Evolutionary conservation across 805 yeast species (phyloP).

Genomic region (Ogataea ramenticola): DNA sequence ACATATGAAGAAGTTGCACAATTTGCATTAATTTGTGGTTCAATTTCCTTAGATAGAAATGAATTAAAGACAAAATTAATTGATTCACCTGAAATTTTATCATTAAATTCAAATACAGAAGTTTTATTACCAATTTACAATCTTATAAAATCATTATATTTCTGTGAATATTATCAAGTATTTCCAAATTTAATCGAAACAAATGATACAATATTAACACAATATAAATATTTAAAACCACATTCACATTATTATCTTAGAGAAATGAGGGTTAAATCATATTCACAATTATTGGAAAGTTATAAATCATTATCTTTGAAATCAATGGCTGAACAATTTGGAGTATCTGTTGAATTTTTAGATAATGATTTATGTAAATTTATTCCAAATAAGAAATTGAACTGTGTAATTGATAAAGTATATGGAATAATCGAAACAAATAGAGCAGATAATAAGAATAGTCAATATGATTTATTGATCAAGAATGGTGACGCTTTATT

Average conservation of each 20-base stretch:
- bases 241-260: conserved; percentile 84
- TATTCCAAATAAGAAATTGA: conserved; percentile 87
- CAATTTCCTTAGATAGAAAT: conserved; percentile 72
- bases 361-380: conserved; percentile 84
- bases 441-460: conserved; percentile 92
- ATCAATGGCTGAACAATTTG: conserved; percentile 92
- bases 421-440: conserved; percentile 93
- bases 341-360: conserved; percentile 79
- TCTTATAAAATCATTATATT: conserved; percentile 79
- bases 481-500: conserved; percentile 89
- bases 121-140: conserved; percentile 74
- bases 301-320: conserved; percentile 84
- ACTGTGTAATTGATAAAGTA: conserved; percentile 93
- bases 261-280: conserved; percentile 92
- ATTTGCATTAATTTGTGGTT: conserved; percentile 84
- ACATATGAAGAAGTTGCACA: conserved; percentile 86
- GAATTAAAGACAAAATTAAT: conserved; percentile 78
- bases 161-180: conserved; percentile 77
- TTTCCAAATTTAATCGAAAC: conserved; percentile 73
- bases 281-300: conserved; percentile 88
- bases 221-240: conserved; percentile 56
- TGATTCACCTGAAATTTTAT: conserved; percentile 89
- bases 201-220: conserved; percentile 62
- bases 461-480: conserved; percentile 81
- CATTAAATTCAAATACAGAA: conserved; percentile 65